Base-by-base conservation (phyloP, 257 asterid genomes). In the Nicotiana sylvestris region DNA sequence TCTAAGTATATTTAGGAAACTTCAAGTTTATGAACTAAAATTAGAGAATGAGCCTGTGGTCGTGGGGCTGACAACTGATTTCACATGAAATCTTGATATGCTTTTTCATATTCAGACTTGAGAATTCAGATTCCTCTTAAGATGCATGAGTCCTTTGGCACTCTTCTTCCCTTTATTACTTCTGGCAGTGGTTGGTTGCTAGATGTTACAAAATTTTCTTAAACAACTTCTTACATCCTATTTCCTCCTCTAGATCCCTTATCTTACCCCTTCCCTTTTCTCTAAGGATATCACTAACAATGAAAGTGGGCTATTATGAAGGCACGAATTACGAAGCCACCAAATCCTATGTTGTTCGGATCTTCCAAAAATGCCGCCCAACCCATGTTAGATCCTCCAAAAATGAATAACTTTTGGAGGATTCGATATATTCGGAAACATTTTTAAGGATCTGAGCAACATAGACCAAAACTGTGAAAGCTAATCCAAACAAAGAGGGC, bases 231-330 rank as follows among this genome's bases (percentile, higher is more conserved):
- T 72, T 46, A n/a, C 61, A 21, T 70, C 55, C 77, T 68, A 18
- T 27, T 13, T 4, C 16, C 56, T 5, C 57, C 35, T 49, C 57
- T 70, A 39, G 77, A 68, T 68, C 77, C 27, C 56, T 43, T 30
- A 37, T 68, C 53, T 68, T 29, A 21, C 29, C 55, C 32, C 17
- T 35, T 68, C 53, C 76, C 18, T 68, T 68, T 68, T 35, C 32
- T 68, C 77, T 29, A 68, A 68, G 77, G 18, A 16, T 68, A 13
- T 18, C 56, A 9, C 17, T 37, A 68, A 29, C 77, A 68, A 68
- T 68, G 77, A 9, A 68, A 68, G 77, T 35, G 77, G 55, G 77
- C 5, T 70, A 32, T 43, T 70, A 70, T 39, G 77, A 69, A 43
- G 78, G 35, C 37, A 3, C 3, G 37, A 0, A 0, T 61, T 27